Percentiles rank a stretch among this genome's conserved stretches.
phyloP scores from a whole-genome alignment of 2,329 filamentous ascomycete species.

The Pseudocercospora vitis region DNA sequence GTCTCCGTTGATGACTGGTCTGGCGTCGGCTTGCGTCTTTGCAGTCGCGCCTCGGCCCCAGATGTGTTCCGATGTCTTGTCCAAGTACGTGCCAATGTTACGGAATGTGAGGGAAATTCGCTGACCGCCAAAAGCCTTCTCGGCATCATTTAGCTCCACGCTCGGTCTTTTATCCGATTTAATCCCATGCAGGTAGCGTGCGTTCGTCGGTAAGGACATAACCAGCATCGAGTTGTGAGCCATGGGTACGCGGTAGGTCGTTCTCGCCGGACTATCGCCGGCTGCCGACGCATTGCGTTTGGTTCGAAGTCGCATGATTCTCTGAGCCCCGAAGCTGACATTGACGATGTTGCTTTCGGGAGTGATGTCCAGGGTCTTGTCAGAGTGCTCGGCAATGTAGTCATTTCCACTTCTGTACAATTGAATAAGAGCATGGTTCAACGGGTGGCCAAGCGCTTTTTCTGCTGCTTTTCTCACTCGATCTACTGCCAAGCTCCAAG shows the following conservation, averaged over 20 bases:
- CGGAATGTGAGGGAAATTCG: constrained; percentile 93
- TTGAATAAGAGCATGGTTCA: constrained; percentile 94
- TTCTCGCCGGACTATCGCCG: constrained; percentile 37
- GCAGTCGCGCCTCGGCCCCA: constrained; percentile 87
- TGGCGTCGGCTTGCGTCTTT: constrained; percentile 64
- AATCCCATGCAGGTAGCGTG: constrained; percentile 89
- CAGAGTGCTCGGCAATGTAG: constrained; percentile 93
- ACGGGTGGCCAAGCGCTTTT: constrained; percentile 68
- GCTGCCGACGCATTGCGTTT: constrained; percentile 56
- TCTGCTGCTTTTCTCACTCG: constrained; percentile 69
- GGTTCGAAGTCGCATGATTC: constrained; percentile 84
- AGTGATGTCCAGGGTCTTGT: constrained; percentile 92
- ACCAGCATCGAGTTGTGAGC: constrained; percentile 88
- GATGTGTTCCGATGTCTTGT: constrained; percentile 63
- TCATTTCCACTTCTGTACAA: constrained; percentile 86
- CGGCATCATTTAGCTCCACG: constrained; percentile 65
- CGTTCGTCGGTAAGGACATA: constrained; percentile 79
- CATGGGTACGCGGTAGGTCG: constrained; percentile 67
- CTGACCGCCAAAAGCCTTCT: constrained; percentile 70
- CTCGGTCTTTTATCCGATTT: constrained; percentile 75
- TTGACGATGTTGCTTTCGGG: constrained; percentile 83
- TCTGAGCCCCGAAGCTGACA: constrained; percentile 85
- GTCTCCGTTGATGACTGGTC: constrained; percentile 68
- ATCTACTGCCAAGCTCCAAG: constrained; percentile 73
- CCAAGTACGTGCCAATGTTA: constrained; percentile 80